These are phyloP conservation scores for Puccinia polysora DNA, from an alignment of 1,284 basidiomycete species.

Conservation along the genomic window DNA sequence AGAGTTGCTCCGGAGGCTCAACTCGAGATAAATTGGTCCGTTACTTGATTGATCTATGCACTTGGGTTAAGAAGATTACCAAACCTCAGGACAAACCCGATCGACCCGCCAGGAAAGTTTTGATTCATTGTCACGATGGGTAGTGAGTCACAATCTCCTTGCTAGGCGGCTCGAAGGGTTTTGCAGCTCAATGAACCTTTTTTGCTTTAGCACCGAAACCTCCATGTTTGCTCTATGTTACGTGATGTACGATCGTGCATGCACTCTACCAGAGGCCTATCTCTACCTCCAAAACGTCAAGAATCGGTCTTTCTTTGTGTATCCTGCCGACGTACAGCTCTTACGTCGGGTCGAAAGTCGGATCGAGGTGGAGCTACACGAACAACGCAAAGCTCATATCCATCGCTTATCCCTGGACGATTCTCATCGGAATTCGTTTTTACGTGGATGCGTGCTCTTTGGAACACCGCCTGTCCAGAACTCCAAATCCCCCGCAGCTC, in stretches of 20 bases:
- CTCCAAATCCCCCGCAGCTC: conserved; percentile 31
- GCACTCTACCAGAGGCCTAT: conserved; percentile 74
- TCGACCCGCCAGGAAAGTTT: conserved; percentile 52
- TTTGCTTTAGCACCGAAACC: conserved; percentile 67
- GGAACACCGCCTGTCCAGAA: not conserved
- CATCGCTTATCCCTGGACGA: conserved; percentile 42
- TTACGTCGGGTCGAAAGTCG: conserved; percentile 68
- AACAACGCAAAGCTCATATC: conserved; percentile 38
- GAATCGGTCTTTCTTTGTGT: conserved; percentile 78
- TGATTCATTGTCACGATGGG: conserved; percentile 56
- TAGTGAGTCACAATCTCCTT: conserved; percentile 48
- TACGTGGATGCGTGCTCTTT: conserved; percentile 45
- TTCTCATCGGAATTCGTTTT: conserved; percentile 44
- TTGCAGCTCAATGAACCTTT: conserved; percentile 45
- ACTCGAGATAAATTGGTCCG: conserved; percentile 55
- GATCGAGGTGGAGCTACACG: conserved; percentile 51
- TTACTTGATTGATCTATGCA: conserved; percentile 55
- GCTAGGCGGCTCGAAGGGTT: conserved; percentile 43
- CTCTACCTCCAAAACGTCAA: conserved; percentile 65
- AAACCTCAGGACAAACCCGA: conserved; percentile 51
- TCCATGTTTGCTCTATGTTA: conserved; percentile 80
- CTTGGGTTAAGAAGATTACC: conserved; percentile 51
- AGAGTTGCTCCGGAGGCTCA: conserved; percentile 63
- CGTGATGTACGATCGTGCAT: conserved; percentile 72
- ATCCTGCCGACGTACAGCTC: conserved; percentile 72